A percentile compares a stretch with the other conserved stretches of the same genome.
These are phyloP conservation scores for Monosporozyma siamensis DNA, from an alignment of 805 yeast genomes.

Conservation along the genomic window DNA sequence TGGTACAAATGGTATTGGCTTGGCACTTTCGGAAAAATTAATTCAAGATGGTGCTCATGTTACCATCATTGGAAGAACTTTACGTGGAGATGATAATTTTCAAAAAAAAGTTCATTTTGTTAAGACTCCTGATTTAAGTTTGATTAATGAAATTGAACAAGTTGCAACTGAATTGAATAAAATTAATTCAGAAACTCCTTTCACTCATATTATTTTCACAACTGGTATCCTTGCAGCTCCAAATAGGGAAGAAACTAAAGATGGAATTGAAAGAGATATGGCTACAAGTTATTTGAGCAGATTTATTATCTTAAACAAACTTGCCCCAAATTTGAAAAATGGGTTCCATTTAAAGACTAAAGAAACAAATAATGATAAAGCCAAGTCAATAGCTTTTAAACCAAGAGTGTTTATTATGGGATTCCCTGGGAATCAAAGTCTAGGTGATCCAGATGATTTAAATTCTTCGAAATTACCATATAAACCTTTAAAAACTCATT, in stretches of 20 bases:
- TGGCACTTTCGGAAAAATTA: constrained; percentile 24
- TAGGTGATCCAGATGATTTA: constrained; percentile 31
- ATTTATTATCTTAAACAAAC: constrained; percentile 23
- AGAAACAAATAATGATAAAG: not conserved
- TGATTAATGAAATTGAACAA: constrained; percentile 19
- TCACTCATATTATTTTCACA: constrained; percentile 31
- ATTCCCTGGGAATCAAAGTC: constrained; percentile 30
- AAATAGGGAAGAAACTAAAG: constrained; percentile 28
- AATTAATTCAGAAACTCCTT: constrained; percentile 4
- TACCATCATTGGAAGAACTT: constrained; percentile 31
- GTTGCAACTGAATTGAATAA: constrained; percentile 21
- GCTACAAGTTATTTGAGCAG: constrained; percentile 34
- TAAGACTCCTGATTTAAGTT: constrained; percentile 28
- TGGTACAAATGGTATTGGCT: constrained; percentile 36
- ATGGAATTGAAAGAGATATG: constrained; percentile 33
- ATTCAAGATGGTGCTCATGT: constrained; percentile 27
- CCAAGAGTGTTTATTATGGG: constrained; percentile 35
- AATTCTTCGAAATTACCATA: constrained; percentile 28
- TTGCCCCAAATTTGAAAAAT: constrained; percentile 19
- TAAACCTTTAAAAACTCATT: constrained; percentile 26
- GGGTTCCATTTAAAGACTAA: not conserved
- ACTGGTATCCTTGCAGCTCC: constrained; percentile 34
- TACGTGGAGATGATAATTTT: constrained; percentile 27
- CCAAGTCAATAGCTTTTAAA: not conserved
- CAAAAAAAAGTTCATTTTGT: constrained; percentile 23